phyloP scores from a whole-genome alignment of 2,329 filamentous ascomycete genomes.

The Cercospora berteroae region DNA sequence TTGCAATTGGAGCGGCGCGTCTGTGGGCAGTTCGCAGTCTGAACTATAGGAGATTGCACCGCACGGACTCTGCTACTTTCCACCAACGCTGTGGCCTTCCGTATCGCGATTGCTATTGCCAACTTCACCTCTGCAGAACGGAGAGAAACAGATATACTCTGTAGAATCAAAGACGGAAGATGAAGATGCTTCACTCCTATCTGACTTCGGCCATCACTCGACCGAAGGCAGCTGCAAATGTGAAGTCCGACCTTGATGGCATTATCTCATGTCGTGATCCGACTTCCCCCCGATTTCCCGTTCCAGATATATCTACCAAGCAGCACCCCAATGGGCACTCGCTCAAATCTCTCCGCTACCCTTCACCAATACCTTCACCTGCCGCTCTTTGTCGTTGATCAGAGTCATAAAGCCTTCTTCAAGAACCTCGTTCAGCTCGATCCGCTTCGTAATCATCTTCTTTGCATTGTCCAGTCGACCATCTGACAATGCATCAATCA shows the following conservation, averaged over 20 bases:
- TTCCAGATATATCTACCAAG: not conserved
- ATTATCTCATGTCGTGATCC: not conserved
- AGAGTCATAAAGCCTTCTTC: slow-evolving; percentile 49
- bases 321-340: not conserved
- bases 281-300: not conserved
- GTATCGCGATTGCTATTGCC: not conserved
- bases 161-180: not conserved
- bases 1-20: not conserved
- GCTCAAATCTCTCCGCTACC: slow-evolving; percentile 27
- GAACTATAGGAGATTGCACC: not conserved
- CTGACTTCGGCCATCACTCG: not conserved
- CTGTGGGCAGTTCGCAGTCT: not conserved
- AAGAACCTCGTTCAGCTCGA: slow-evolving; percentile 48
- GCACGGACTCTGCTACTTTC: not conserved
- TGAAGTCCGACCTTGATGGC: slow-evolving; percentile 5
- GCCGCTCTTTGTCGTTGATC: slow-evolving; percentile 51
- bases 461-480: slow-evolving; percentile 43
- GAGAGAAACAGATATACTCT: not conserved
- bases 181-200: not conserved
- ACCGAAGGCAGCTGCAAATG: not conserved
- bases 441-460: slow-evolving; percentile 52
- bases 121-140: not conserved
- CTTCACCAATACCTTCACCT: slow-evolving; percentile 49
- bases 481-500: slow-evolving; percentile 48
- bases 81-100: not conserved